Evolutionary conservation across 2,329 filamentous ascomycete genomes (phyloP).

Genomic region (Epichloe typhina): DNA sequence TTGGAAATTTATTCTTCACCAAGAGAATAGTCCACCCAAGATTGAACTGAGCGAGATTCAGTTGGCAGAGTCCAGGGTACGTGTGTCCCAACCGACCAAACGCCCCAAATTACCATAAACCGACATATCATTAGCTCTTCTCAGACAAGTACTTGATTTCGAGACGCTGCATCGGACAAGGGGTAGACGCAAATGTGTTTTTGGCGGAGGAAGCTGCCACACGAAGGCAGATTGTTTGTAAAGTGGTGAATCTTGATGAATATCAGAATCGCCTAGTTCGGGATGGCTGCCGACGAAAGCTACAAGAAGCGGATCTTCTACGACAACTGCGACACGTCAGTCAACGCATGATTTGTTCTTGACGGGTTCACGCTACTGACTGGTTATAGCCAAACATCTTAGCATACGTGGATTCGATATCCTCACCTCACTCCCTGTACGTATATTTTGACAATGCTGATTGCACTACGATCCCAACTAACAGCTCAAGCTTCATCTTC

Average conservation of each 20-base stretch:
- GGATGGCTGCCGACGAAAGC: conserved; percentile 23
- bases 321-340: conserved; percentile 40
- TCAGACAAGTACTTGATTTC: conserved; percentile 20
- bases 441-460: conserved; percentile 6
- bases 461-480: background rate
- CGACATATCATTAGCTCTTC: conserved; percentile 14
- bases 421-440: conserved; percentile 33
- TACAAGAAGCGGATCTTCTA: conserved; percentile 39
- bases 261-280: conserved; percentile 13
- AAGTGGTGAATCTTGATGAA: conserved; percentile 41
- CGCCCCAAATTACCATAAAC: background rate
- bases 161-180: conserved; percentile 23
- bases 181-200: conserved; percentile 24
- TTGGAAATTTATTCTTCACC: conserved; percentile 24
- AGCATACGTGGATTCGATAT: conserved; percentile 36
- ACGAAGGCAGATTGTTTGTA: conserved; percentile 53
- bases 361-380: conserved; percentile 7
- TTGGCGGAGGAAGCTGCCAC: conserved; percentile 33
- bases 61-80: conserved; percentile 19
- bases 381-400: conserved; percentile 38
- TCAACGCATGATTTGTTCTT: background rate
- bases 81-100: background rate
- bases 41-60: conserved; percentile 17
- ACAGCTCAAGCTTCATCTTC: conserved; percentile 34
- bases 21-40: conserved; percentile 12